phyloP scores from a whole-genome alignment of 2,329 filamentous ascomycete genomes.

The Alternaria sp. region DNA sequence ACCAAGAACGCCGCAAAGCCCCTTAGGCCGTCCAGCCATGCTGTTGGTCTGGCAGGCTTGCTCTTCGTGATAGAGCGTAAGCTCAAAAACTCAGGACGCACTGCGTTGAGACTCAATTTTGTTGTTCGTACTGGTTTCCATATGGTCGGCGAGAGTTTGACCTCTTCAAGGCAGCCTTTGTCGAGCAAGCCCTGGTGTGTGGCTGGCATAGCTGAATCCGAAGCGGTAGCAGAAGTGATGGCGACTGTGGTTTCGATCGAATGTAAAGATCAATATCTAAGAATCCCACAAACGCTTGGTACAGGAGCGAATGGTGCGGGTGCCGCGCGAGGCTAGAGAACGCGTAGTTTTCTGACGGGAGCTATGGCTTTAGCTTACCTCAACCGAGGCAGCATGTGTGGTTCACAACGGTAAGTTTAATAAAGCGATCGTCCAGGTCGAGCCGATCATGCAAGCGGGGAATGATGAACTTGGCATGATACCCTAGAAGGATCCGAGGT shows the following conservation, averaged over 20 bases:
- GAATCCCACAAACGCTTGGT: neutral
- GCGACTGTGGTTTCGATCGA: neutral
- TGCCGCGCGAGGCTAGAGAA: neutral
- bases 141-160: constrained; percentile 25
- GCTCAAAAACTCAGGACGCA: constrained; percentile 40
- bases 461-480: neutral
- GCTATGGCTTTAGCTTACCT: neutral
- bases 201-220: constrained; percentile 30
- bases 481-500: neutral
- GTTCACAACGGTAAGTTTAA: neutral
- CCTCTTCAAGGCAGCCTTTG: constrained; percentile 31
- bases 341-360: neutral
- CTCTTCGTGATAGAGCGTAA: constrained; percentile 26
- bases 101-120: constrained; percentile 39
- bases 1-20: constrained; percentile 72
- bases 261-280: neutral
- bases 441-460: neutral
- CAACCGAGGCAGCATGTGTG: neutral
- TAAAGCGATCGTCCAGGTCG: neutral
- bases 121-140: constrained; percentile 37
- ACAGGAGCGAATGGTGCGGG: neutral
- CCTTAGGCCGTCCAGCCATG: constrained; percentile 66
- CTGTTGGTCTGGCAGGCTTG: constrained; percentile 33
- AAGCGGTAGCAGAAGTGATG: neutral
- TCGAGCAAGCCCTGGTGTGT: constrained; percentile 39